Conservation (phyloP, 495 filamentous ascomycete genomes). For the Penicillium psychrofluorescens region DNA sequence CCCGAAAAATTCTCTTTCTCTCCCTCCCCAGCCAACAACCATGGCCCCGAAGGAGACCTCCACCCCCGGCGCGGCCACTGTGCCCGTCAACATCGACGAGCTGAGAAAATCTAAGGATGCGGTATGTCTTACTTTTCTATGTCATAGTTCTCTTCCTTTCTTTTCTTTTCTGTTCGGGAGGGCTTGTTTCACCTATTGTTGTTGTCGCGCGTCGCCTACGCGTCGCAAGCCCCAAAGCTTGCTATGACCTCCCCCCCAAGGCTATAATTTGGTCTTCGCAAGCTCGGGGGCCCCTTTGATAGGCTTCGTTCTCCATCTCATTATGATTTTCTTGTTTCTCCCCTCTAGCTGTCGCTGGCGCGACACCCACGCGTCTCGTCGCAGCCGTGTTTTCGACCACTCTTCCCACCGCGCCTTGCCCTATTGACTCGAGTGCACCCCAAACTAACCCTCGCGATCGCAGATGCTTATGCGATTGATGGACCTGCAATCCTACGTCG, state of each 20-base stretch:
- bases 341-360: no score
- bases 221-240: constrained; percentile 14
- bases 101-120: constrained; percentile 57
- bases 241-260: background rate
- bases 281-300: background rate
- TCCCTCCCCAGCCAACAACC: constrained; percentile 6
- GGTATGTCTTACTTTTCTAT: constrained; percentile 38
- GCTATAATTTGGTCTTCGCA: background rate
- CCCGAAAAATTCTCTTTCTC: constrained; percentile 10
- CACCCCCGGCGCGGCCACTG: constrained; percentile 24
- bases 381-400: background rate
- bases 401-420: background rate
- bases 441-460: background rate
- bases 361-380: background rate
- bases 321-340: no score
- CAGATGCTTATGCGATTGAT: constrained; percentile 69
- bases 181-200: constrained; percentile 6
- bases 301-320: background rate
- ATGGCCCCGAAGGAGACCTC: constrained; percentile 26
- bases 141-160: constrained; percentile 5
- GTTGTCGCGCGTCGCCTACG: constrained; percentile 14
- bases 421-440: background rate
- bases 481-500: constrained; percentile 65
- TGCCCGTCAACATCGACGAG: constrained; percentile 50
- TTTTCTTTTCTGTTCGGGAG: background rate